These are phyloP conservation scores for Aspergillus novoparasiticus DNA, from an alignment of 2,329 filamentous ascomycete species.

Conservation along the genomic window DNA sequence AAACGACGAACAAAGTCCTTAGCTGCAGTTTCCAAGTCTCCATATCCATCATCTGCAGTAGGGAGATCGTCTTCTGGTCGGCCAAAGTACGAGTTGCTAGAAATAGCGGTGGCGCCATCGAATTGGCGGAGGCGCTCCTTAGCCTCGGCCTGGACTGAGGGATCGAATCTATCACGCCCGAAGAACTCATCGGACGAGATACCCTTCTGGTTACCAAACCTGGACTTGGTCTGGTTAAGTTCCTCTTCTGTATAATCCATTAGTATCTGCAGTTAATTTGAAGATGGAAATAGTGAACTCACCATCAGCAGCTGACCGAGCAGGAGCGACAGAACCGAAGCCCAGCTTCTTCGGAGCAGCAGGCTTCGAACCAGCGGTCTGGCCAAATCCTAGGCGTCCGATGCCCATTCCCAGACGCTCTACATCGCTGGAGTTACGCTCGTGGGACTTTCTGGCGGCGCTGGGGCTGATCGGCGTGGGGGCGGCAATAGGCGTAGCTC, in stretches of 20 bases:
- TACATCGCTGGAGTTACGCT: slow-evolving; percentile 71
- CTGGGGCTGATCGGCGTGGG: slow-evolving; percentile 75
- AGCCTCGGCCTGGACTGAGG: slow-evolving; percentile 77
- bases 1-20: slow-evolving; percentile 96
- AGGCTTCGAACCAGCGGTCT: slow-evolving; percentile 67
- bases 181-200: slow-evolving; percentile 99
- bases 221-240: slow-evolving; percentile 79
- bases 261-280: slow-evolving; percentile 7
- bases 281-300: slow-evolving; percentile 31
- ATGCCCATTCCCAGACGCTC: slow-evolving; percentile 91
- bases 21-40: slow-evolving; percentile 87
- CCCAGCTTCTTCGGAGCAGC: slow-evolving; percentile 75
- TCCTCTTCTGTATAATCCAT: slow-evolving; percentile 61
- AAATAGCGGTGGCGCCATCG: slow-evolving; percentile 88
- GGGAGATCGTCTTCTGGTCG: slow-evolving; percentile 79
- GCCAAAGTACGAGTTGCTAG: slow-evolving; percentile 96
- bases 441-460: slow-evolving; percentile 54
- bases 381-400: slow-evolving; percentile 81
- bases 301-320: slow-evolving; percentile 72
- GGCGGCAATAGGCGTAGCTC: slow-evolving; percentile 66
- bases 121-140: slow-evolving; percentile 87
- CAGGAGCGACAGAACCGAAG: slow-evolving; percentile 81
- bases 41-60: slow-evolving; percentile 72
- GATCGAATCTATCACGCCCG: slow-evolving; percentile 83
- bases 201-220: slow-evolving; percentile 90